phyloP scores from a whole-genome alignment of 768 basidiomycete genomes.

The Tulasnella sp. region DNA sequence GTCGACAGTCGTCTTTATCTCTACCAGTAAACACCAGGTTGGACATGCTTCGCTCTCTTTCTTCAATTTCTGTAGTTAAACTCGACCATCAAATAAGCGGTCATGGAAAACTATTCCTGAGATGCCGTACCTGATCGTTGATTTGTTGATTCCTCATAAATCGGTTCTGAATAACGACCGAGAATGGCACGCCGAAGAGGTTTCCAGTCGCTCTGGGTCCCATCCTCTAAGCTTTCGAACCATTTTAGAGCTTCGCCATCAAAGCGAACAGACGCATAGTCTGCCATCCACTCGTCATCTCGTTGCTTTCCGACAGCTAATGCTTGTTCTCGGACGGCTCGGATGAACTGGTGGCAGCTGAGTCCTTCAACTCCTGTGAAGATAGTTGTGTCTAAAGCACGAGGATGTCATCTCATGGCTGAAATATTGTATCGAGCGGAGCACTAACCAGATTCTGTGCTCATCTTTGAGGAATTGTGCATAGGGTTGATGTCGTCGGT shows the following conservation, averaged over 20 bases:
- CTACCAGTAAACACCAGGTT: background rate
- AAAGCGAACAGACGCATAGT: background rate
- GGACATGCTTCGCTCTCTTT: background rate
- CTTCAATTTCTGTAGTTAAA: background rate
- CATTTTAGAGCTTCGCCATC: background rate
- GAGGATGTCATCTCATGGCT: too few relatives aligned
- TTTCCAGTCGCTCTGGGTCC: background rate
- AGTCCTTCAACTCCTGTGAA: too few relatives aligned
- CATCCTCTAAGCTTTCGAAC: background rate
- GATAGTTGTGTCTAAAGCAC: too few relatives aligned
- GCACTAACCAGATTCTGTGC: too few relatives aligned
- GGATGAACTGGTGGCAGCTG: too few relatives aligned
- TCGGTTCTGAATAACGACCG: background rate
- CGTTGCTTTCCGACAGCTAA: background rate
- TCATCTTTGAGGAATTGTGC: too few relatives aligned
- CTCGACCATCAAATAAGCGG: background rate
- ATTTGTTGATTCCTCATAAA: background rate
- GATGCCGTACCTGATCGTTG: background rate
- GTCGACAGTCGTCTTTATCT: too few relatives aligned
- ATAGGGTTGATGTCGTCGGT: too few relatives aligned
- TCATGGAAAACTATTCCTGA: background rate
- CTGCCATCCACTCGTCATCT: constrained; percentile 5
- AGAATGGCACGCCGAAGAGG: background rate
- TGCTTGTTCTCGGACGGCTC: background rate
- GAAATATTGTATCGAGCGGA: too few relatives aligned